These are phyloP conservation scores for Globisporangium sylvaticum DNA, from an alignment of 352 stramenopile species.

Conservation along the genomic window DNA sequence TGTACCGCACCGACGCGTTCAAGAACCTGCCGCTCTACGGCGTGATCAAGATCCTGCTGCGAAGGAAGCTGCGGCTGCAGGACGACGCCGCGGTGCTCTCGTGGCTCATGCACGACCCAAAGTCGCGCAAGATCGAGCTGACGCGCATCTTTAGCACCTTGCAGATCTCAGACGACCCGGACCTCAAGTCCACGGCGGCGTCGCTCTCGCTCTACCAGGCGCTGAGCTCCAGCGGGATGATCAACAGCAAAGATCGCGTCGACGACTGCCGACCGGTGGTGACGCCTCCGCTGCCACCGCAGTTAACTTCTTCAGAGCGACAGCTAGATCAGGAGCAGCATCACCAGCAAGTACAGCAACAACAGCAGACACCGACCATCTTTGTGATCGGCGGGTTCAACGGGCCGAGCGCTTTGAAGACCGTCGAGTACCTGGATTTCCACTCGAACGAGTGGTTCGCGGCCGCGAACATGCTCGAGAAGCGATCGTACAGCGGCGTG, in stretches of 20 bases:
- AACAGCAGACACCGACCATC: slow-evolving; percentile 39
- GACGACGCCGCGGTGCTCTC: slow-evolving; percentile 36
- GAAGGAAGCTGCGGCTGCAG: slow-evolving; percentile 23
- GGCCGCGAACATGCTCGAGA: slow-evolving; percentile 43
- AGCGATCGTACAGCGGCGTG: slow-evolving; percentile 61
- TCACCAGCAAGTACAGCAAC: slow-evolving; percentile 5
- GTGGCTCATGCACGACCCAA: slow-evolving; percentile 53
- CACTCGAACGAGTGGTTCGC: slow-evolving; percentile 52
- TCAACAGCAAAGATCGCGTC: slow-evolving; percentile 33
- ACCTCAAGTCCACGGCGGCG: slow-evolving; percentile 1
- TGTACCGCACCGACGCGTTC: slow-evolving; percentile 55
- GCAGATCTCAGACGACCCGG: slow-evolving; percentile 1
- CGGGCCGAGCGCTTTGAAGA: slow-evolving; percentile 44
- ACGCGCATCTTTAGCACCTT: slow-evolving; percentile 13
- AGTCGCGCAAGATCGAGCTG: slow-evolving; percentile 29
- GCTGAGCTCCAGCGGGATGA: slow-evolving; percentile 30
- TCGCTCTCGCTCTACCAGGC: slow-evolving; percentile 18
- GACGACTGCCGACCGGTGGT: neutral
- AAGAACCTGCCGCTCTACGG: slow-evolving; percentile 41
- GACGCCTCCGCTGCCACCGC: neutral
- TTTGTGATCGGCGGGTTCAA: slow-evolving; percentile 74
- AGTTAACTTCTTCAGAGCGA: neutral
- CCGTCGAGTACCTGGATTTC: slow-evolving; percentile 68
- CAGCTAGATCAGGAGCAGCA: slow-evolving; percentile 2
- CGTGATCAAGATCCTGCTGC: slow-evolving; percentile 41